These are phyloP conservation scores for Sphaerulina vaccinii DNA, from an alignment of 2,329 filamentous ascomycete genomes.

Conservation along the genomic window DNA sequence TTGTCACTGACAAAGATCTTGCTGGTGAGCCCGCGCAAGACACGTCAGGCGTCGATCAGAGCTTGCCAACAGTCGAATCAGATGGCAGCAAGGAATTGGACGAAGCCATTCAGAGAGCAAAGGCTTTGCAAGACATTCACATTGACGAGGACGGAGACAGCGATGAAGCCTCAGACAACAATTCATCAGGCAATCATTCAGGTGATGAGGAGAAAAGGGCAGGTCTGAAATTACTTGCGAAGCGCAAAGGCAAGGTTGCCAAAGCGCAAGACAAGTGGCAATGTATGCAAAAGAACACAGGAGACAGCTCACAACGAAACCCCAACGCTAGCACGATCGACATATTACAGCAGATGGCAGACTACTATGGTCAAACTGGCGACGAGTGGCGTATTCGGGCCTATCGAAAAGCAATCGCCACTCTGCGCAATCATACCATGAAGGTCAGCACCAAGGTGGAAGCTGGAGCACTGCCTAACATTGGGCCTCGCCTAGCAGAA, in stretches of 20 bases:
- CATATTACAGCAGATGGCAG: conserved; percentile 73
- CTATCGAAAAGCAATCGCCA: conserved; percentile 76
- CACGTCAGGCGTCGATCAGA: conserved; percentile 8
- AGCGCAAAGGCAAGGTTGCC: conserved; percentile 26
- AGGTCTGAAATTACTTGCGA: conserved; percentile 18
- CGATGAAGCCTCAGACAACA: conserved; percentile 26
- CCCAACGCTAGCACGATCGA: conserved; percentile 76
- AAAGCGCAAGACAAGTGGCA: conserved; percentile 48
- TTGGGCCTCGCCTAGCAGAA: conserved; percentile 70
- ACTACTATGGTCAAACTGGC: conserved; percentile 71
- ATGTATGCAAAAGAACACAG: conserved; percentile 60
- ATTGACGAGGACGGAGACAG: conserved; percentile 43
- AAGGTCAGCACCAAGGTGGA: conserved; percentile 69
- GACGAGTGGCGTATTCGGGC: conserved; percentile 75
- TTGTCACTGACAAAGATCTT: not conserved
- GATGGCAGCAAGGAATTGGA: conserved; percentile 57
- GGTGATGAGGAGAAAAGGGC: conserved; percentile 11
- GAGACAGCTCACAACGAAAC: conserved; percentile 48
- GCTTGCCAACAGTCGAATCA: conserved; percentile 1
- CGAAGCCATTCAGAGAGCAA: conserved; percentile 62
- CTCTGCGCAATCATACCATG: conserved; percentile 62
- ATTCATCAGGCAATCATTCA: conserved; percentile 25
- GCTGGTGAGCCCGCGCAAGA: not conserved
- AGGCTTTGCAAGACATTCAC: conserved; percentile 58
- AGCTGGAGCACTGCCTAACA: conserved; percentile 64